A percentile compares a stretch with the other conserved stretches of the same genome.
phyloP scores from a whole-genome alignment of 1,284 basidiomycete genomes.

The Volvariella volvacea region DNA sequence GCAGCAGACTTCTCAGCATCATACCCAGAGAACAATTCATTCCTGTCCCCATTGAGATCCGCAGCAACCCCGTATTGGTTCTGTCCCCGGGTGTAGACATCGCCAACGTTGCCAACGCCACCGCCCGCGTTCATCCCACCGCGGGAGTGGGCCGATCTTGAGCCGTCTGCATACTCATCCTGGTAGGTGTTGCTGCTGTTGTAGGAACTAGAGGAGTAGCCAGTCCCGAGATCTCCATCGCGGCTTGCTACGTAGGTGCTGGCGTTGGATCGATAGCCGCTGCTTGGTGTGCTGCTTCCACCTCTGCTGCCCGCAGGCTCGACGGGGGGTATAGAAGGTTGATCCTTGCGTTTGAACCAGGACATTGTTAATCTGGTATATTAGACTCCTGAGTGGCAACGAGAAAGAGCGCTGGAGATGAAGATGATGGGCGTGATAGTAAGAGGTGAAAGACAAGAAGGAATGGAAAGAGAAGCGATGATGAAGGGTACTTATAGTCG shows the following conservation, averaged over 20 bases:
- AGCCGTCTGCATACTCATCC: background rate
- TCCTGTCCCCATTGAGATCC: conserved; percentile 60
- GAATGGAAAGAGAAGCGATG: background rate
- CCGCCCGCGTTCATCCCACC: conserved; percentile 41
- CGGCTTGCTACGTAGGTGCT: conserved; percentile 60
- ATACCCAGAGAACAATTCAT: conserved; percentile 71
- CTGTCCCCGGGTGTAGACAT: conserved; percentile 51
- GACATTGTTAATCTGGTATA: conserved; percentile 47
- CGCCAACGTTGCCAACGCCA: conserved; percentile 43
- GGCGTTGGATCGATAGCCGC: conserved; percentile 44
- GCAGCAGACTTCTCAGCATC: conserved; percentile 40
- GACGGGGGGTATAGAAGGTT: conserved; percentile 66
- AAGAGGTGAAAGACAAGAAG: conserved; percentile 2
- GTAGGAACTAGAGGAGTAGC: conserved; percentile 13
- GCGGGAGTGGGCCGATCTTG: conserved; percentile 16
- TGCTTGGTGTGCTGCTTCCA: conserved; percentile 31
- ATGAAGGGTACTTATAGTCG: background rate
- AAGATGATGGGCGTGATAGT: background rate
- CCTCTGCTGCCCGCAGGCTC: conserved; percentile 17
- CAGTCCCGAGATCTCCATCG: conserved; percentile 51
- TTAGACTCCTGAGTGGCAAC: conserved; percentile 1
- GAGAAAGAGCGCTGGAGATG: conserved; percentile 4
- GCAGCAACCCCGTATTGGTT: conserved; percentile 18
- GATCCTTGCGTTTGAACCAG: conserved; percentile 70
- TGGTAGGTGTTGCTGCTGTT: conserved; percentile 12